Evolutionary conservation across 768 basidiomycete genomes (phyloP).

Genomic region (Hemileccinum impolitum): DNA sequence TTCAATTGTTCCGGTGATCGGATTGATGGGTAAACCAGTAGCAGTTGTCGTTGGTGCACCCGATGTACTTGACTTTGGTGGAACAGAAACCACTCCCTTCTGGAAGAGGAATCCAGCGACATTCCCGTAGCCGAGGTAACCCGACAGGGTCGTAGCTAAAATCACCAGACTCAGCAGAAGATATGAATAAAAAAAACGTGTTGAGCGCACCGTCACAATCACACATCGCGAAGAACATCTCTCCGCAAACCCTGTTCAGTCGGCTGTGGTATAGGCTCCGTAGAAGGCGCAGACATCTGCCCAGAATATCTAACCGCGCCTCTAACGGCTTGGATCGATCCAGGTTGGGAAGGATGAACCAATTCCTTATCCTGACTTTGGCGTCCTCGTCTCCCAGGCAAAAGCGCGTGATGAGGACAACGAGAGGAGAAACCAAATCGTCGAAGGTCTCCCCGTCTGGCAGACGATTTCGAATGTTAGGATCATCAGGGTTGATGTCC

Average conservation of each 20-base stretch:
- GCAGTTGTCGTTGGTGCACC: constrained; percentile 33
- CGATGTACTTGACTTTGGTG: constrained; percentile 34
- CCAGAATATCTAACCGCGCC: constrained; percentile 66
- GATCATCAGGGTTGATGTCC: constrained; percentile 59
- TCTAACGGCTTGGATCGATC: constrained; percentile 81
- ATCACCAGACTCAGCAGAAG: not conserved
- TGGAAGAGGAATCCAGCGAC: constrained; percentile 93
- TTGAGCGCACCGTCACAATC: constrained; percentile 61
- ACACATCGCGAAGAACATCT: constrained; percentile 82
- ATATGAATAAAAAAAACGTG: not conserved
- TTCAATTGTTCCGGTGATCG: constrained; percentile 78
- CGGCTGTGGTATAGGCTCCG: constrained; percentile 68
- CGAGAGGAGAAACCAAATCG: constrained; percentile 72
- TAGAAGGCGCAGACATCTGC: constrained; percentile 76
- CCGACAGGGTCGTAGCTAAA: constrained; percentile 66
- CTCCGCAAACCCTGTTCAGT: constrained; percentile 76
- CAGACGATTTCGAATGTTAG: constrained; percentile 46
- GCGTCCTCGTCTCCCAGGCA: constrained; percentile 61
- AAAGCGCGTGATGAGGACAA: constrained; percentile 70
- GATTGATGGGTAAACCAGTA: constrained; percentile 58
- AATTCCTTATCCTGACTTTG: constrained; percentile 54
- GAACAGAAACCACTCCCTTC: constrained; percentile 76
- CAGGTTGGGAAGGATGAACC: constrained; percentile 72
- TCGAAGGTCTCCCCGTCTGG: constrained; percentile 58
- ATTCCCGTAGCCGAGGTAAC: constrained; percentile 90